Conservation (phyloP, 208 protist genomes). For the Trypanosoma boissoni region DNA sequence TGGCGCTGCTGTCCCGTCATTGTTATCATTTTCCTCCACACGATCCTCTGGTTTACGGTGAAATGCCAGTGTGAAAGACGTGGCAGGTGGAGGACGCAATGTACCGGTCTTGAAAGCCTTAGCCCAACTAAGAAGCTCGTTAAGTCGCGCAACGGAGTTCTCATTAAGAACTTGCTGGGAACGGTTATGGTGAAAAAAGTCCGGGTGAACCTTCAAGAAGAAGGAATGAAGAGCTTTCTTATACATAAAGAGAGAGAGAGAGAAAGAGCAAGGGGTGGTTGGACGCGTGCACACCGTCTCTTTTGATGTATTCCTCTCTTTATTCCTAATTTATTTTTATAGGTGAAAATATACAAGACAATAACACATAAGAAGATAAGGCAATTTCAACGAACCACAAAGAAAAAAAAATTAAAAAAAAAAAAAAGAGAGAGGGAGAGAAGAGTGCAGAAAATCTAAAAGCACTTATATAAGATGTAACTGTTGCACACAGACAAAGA, state of each 20-base stretch:
- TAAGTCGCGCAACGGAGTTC: constrained; percentile 85
- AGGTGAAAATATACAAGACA: no score
- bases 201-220: constrained; percentile 91
- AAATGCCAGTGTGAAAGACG: constrained; percentile 78
- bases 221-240: constrained; percentile 91
- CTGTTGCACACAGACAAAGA: not conserved
- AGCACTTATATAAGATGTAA: not conserved
- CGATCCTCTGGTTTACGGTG: constrained; percentile 69
- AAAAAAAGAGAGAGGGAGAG: not conserved
- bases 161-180: constrained; percentile 80
- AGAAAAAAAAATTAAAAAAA: constrained; percentile 8
- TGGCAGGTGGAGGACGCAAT: constrained; percentile 68
- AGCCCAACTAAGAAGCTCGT: constrained; percentile 89
- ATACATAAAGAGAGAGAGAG: no score
- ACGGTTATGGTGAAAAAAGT: constrained; percentile 86
- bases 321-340: no score
- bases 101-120: constrained; percentile 79
- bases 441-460: constrained; percentile 3
- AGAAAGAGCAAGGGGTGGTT: no score
- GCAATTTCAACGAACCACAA: constrained; percentile 1
- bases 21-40: no score
- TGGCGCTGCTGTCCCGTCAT: no score
- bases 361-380: not conserved
- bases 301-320: no score
- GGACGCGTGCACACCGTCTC: no score